A percentile compares a stretch with the other conserved stretches of the same genome.
Conservation (phyloP, 495 filamentous ascomycete genomes). For the Lasiosphaeria ovina region DNA sequence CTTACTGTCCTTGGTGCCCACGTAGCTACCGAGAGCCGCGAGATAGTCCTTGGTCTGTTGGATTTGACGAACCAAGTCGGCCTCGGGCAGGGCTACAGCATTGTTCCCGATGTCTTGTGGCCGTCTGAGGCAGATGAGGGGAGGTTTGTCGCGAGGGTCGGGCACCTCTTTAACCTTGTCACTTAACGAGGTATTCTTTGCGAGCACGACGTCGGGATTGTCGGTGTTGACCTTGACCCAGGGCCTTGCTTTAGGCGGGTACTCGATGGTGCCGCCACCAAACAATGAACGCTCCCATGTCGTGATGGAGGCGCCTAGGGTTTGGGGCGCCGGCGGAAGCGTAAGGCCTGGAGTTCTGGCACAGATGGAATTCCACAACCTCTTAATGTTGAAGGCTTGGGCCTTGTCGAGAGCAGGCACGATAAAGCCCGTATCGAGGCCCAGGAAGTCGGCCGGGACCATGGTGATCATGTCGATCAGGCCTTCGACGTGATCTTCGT, state of each 20-base stretch:
- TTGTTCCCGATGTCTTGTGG: not conserved
- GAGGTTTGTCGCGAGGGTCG: not conserved
- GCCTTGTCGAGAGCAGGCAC: not conserved
- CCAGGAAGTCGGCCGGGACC: not conserved
- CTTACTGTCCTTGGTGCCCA: not conserved
- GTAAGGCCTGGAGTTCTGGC: not conserved
- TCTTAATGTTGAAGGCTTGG: not conserved
- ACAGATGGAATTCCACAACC: not conserved
- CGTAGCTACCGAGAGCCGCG: not conserved
- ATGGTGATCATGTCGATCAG: not conserved
- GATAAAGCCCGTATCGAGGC: not conserved
- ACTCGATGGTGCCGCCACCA: not conserved
- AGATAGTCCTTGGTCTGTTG: not conserved
- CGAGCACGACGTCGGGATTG: not conserved
- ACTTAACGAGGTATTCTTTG: not conserved
- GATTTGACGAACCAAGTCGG: not conserved
- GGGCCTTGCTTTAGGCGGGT: not conserved
- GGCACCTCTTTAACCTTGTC: not conserved
- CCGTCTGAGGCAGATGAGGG: not conserved
- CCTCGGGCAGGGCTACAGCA: not conserved
- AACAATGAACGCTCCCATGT: not conserved
- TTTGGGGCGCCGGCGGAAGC: not conserved
- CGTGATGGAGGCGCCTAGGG: not conserved
- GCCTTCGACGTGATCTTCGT: slow-evolving; percentile 2
- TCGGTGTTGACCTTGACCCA: not conserved